These are phyloP conservation scores for Chenopodium berlandieri DNA, from an alignment of 148 eudicot species.

Conservation along the genomic window DNA sequence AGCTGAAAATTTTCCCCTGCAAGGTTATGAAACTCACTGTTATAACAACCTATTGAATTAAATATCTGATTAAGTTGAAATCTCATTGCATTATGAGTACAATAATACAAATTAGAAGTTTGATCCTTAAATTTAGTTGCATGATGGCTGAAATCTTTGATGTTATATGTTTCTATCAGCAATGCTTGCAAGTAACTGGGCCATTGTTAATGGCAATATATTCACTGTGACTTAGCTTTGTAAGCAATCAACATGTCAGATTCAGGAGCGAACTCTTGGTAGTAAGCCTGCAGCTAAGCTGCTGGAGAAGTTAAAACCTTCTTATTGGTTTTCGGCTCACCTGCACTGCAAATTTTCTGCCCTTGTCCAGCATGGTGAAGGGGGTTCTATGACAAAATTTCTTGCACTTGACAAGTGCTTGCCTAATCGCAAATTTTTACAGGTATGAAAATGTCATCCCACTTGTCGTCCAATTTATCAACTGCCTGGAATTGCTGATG, in stretches of 20 bases:
- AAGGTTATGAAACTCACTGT: neutral
- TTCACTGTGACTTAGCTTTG: neutral
- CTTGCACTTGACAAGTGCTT: constrained; percentile 99
- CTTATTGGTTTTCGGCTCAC: constrained; percentile 97
- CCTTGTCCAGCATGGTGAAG: constrained; percentile 74
- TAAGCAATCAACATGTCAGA: constrained; percentile 36
- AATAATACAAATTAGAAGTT: neutral
- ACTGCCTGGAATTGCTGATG: constrained; percentile 9
- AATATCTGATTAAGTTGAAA: neutral
- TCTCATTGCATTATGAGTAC: too few species aligned
- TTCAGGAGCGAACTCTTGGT: constrained; percentile 71
- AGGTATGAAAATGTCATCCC: constrained; percentile 43
- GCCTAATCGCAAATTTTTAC: constrained; percentile 78
- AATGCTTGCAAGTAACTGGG: neutral
- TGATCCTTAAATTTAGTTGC: neutral
- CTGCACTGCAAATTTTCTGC: constrained; percentile 94
- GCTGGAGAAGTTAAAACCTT: constrained; percentile 75
- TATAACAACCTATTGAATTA: neutral
- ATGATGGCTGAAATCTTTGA: neutral
- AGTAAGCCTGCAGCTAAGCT: constrained; percentile 88
- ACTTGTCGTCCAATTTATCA: constrained; percentile 8
- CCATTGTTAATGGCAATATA: neutral
- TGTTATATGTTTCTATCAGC: neutral
- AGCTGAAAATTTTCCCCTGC: neutral
- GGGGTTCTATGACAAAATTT: constrained; percentile 74